Percentiles rank a stretch among this genome's conserved stretches.
phyloP scores from a whole-genome alignment of 305 asterid genomes.

The Fraxinus platypoda region DNA sequence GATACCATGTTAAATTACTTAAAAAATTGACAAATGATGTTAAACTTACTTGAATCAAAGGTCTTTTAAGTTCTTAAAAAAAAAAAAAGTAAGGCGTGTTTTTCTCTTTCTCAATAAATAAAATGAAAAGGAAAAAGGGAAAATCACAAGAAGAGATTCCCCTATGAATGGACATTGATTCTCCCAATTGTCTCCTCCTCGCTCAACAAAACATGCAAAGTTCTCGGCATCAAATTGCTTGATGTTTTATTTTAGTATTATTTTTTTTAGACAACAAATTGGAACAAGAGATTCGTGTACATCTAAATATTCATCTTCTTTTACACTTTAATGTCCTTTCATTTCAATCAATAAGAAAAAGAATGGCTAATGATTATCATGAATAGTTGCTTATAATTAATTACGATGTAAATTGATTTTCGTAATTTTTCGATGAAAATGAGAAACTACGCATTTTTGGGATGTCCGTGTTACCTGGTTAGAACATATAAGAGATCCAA shows the following conservation, averaged over 20 bases:
- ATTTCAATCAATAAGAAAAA: constrained; percentile 16
- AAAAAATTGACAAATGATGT: background rate
- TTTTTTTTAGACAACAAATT: background rate
- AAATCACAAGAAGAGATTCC: constrained; percentile 13
- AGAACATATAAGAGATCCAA: background rate
- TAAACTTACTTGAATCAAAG: background rate
- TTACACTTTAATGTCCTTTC: constrained; percentile 20
- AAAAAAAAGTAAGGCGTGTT: too few relatives aligned
- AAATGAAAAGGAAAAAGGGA: background rate
- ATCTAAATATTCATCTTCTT: constrained; percentile 2
- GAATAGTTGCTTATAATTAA: background rate
- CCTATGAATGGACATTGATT: background rate
- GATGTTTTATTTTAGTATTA: background rate
- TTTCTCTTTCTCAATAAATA: background rate
- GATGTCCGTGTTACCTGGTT: background rate
- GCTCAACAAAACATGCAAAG: constrained; percentile 16
- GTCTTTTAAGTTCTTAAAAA: too few relatives aligned
- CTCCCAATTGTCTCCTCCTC: constrained; percentile 23
- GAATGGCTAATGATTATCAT: background rate
- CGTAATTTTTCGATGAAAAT: background rate
- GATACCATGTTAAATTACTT: background rate
- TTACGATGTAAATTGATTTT: background rate
- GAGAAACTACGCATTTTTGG: background rate
- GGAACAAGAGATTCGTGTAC: constrained; percentile 24
- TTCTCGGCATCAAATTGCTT: constrained; percentile 7